Evolutionary conservation across 202 grass and related monocot species (phyloP).

Genomic region (Brachypodium distachyon): DNA sequence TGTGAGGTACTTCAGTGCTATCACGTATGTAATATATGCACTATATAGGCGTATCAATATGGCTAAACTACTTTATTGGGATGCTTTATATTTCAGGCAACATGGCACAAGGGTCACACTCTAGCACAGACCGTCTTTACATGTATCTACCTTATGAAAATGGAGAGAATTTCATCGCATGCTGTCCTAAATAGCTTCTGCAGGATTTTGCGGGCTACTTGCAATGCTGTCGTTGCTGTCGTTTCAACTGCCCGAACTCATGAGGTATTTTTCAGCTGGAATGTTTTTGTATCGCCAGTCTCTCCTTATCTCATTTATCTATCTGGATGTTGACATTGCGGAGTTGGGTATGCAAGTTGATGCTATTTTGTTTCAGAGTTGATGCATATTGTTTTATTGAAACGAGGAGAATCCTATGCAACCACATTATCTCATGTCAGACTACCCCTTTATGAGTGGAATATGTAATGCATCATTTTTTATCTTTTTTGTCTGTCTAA

Average conservation of each 20-base stretch:
- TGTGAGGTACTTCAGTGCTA: slow-evolving; percentile 70
- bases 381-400: neutral
- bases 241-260: slow-evolving; percentile 82
- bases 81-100: slow-evolving; percentile 60
- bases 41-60: neutral
- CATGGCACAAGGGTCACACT: slow-evolving; percentile 93
- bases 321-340: neutral
- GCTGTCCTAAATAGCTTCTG: slow-evolving; percentile 83
- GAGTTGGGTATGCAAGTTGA: neutral
- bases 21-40: slow-evolving; percentile 3
- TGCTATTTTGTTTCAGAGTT: neutral
- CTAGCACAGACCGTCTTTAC: slow-evolving; percentile 94
- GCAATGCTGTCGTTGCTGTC: slow-evolving; percentile 64
- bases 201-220: slow-evolving; percentile 80
- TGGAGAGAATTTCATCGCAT: slow-evolving; percentile 93
- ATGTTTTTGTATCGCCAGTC: neutral
- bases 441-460: neutral
- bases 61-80: slow-evolving; percentile 10
- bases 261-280: slow-evolving; percentile 53
- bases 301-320: neutral
- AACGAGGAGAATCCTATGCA: neutral
- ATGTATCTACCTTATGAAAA: slow-evolving; percentile 89
- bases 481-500: neutral
- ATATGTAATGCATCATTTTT: neutral
- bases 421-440: neutral